Conservation (phyloP, 768 basidiomycete species). For the Suillus plorans region DNA sequence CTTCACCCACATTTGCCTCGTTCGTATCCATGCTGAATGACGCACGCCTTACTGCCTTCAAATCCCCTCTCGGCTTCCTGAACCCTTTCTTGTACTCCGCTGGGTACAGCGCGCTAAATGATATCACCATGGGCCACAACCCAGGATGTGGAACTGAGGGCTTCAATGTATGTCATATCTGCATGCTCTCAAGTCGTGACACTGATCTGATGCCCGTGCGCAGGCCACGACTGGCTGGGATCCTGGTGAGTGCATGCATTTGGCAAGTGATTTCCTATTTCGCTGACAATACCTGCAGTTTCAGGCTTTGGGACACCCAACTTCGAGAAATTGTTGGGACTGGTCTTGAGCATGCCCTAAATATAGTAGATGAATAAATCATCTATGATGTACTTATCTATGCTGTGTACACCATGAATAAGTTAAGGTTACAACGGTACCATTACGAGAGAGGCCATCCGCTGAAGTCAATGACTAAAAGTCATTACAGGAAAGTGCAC, state of each 20-base stretch:
- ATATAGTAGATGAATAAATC: neutral
- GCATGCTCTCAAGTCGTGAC: no score
- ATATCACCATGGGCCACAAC: constrained; percentile 47
- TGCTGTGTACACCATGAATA: neutral
- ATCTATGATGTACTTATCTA: neutral
- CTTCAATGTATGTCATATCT: constrained; percentile 36
- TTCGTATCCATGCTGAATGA: constrained; percentile 42
- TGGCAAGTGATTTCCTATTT: constrained; percentile 15
- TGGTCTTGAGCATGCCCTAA: constrained; percentile 28
- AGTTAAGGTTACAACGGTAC: neutral
- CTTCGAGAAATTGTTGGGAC: constrained; percentile 43
- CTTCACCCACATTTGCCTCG: constrained; percentile 30
- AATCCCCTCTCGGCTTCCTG: constrained; percentile 40
- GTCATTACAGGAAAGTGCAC: neutral
- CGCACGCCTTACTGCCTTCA: constrained; percentile 31
- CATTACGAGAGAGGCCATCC: neutral
- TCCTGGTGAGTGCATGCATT: constrained; percentile 38
- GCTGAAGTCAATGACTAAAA: neutral
- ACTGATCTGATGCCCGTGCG: neutral
- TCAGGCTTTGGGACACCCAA: constrained; percentile 58
- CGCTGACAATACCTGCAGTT: constrained; percentile 31
- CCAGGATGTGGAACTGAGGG: constrained; percentile 44
- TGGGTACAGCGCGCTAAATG: constrained; percentile 45
- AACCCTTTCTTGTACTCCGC: constrained; percentile 51
- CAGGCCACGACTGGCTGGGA: constrained; percentile 59